A percentile compares a stretch with the other conserved stretches of the same genome.
Conservation (phyloP, 202 grass and related monocot species). For the Miscanthus sacchariflorus region DNA sequence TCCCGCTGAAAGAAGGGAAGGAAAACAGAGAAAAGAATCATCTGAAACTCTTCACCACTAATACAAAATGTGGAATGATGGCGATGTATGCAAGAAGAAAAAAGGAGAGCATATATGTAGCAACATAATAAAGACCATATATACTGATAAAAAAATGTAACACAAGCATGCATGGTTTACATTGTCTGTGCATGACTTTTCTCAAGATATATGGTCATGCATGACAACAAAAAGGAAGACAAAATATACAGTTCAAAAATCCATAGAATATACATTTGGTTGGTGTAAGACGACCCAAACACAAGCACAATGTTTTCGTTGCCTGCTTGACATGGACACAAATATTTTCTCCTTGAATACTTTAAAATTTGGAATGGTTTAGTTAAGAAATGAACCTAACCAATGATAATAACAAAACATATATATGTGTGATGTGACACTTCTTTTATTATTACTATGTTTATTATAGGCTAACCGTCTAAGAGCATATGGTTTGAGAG, state of each 20-base stretch:
- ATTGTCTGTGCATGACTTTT: background rate
- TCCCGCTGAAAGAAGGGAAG: background rate
- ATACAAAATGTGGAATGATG: constrained; percentile 12
- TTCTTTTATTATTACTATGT: too few relatives aligned
- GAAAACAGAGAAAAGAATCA: background rate
- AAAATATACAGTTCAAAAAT: background rate
- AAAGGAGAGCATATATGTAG: background rate
- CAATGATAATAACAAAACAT: background rate
- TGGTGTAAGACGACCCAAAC: background rate
- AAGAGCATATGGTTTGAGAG: background rate
- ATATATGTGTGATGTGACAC: background rate
- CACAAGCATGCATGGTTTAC: background rate
- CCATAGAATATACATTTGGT: background rate
- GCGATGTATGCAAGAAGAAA: background rate
- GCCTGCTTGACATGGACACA: background rate
- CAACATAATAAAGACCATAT: background rate
- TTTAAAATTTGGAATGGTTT: background rate
- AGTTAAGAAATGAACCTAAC: background rate
- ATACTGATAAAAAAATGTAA: background rate
- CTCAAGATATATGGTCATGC: background rate
- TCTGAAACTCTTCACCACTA: background rate
- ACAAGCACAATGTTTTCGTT: background rate
- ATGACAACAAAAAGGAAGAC: background rate
- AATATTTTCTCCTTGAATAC: background rate
- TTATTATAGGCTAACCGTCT: too few relatives aligned